These are phyloP conservation scores for Neodidymelliopsis sp. DNA, from an alignment of 2,329 filamentous ascomycete species.

Conservation along the genomic window DNA sequence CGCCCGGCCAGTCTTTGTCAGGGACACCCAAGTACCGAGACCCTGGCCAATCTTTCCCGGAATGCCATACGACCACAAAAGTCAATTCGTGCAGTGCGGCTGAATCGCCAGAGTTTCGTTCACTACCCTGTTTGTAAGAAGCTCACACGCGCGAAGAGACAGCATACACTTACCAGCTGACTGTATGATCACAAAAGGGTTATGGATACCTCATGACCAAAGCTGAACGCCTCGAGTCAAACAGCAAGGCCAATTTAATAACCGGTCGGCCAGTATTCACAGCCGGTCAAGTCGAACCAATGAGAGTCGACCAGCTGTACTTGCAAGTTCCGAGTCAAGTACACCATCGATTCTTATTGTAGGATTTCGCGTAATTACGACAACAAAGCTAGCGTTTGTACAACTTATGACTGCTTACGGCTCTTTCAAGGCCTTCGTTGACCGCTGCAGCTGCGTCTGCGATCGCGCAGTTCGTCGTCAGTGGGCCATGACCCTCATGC, in stretches of 20 bases:
- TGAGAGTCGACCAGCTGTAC: not conserved
- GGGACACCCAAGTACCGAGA: no score
- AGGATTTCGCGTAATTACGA: constrained; percentile 3
- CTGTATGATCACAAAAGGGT: constrained; percentile 1
- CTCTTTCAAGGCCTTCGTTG: not conserved
- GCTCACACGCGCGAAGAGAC: no score
- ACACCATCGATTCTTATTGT: not conserved
- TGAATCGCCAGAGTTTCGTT: no score
- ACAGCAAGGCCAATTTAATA: not conserved
- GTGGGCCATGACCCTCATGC: constrained; percentile 15
- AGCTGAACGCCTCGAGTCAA: not conserved
- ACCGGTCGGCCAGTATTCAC: not conserved
- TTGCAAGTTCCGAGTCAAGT: not conserved
- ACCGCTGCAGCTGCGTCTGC: not conserved
- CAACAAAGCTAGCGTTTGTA: not conserved
- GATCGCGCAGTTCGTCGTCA: not conserved
- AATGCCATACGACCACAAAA: no score
- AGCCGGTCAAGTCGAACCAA: not conserved
- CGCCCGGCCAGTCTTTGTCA: no score
- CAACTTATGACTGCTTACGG: constrained; percentile 2
- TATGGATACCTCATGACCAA: not conserved
- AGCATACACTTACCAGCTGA: no score
- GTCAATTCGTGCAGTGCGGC: no score
- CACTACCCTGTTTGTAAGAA: no score
- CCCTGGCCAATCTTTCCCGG: no score